Base-by-base conservation (phyloP, 108 stramenopile species). In the Parmales sp. region DNA sequence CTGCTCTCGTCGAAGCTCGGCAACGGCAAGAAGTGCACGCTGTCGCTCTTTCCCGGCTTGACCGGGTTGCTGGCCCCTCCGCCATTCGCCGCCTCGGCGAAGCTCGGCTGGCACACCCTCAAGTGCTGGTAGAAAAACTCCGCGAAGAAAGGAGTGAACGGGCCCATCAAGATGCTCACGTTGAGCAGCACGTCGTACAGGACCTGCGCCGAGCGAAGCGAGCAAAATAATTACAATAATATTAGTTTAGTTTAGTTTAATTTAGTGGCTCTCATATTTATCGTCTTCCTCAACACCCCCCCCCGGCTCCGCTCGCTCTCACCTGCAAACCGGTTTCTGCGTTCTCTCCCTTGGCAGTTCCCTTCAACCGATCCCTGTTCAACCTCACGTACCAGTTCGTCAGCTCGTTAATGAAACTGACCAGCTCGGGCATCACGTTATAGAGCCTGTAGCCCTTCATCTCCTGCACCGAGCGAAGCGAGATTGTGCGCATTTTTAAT, bases 341-440 rank as follows among this genome's bases (percentile, higher is more conserved):
- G 44, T 95, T 90, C 13, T 69, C 69, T 51, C 88, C 86, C 7
- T 86, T 90, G 64, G 95, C 93, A 44, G 80, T 65, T 41, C 97
- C 96, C 83, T 98, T 98, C 54, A 99, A 90, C n/a, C 99, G 91
- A 67, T 87, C 88, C 48, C 99, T 92, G 81, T 99, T 99, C 51
- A 99, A 77, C 31, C 97, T 91, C 26, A 99, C 92, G 73, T 98
- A 99, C 97, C 95, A 97, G 78, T 99, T 98, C 29, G 99, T 98
- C 8, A 99, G 88, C 70, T 60, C 54, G 8, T 90, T 87, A 39
- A 98, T 90, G 79, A 93, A 98, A 34, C 70, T 71, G 39, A 99
- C 94, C 71, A 99, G 81, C 20, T 91, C 92, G 2, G 99, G 99
- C 78, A 98, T 95, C 48, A 99, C 99, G 31, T 96, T 99, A 86